These are phyloP conservation scores for Hypoxylon sp. DNA, from an alignment of 2,329 filamentous ascomycete species.

Conservation along the genomic window DNA sequence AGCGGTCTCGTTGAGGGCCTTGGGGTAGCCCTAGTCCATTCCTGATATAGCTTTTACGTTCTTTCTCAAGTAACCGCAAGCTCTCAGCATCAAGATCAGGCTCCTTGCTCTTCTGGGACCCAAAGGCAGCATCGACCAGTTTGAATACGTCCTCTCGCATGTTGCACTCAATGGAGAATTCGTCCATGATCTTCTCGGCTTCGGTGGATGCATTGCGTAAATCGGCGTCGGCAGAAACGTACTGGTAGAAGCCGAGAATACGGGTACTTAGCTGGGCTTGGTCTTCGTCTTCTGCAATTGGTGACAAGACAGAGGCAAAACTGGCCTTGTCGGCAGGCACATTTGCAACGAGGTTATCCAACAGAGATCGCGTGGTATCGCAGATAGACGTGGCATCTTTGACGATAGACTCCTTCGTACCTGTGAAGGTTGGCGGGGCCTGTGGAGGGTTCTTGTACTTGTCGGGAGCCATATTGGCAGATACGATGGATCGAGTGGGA, in stretches of 20 bases:
- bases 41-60: conserved; percentile 81
- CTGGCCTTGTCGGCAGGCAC: conserved; percentile 67
- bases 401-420: conserved; percentile 78
- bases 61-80: conserved; percentile 80
- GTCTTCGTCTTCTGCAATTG: conserved; percentile 83
- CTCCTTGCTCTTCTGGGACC: conserved; percentile 68
- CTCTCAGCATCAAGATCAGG: conserved; percentile 76
- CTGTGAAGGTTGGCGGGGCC: conserved; percentile 82
- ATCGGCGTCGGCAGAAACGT: conserved; percentile 77
- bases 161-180: conserved; percentile 81
- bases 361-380: conserved; percentile 71
- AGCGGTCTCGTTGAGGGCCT: conserved; percentile 79
- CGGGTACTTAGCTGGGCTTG: conserved; percentile 69
- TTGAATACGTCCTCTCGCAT: conserved; percentile 88
- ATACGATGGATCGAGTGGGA: conserved; percentile 57
- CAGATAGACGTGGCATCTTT: conserved; percentile 77
- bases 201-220: conserved; percentile 83
- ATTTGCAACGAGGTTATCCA: conserved; percentile 78
- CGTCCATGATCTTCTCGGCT: conserved; percentile 81
- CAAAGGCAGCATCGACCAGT: conserved; percentile 72
- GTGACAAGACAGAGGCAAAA: conserved; percentile 71
- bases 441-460: conserved; percentile 83
- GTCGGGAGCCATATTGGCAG: conserved; percentile 74
- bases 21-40: conserved; percentile 81
- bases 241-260: conserved; percentile 85